Base-by-base conservation (phyloP, 2,329 filamentous ascomycete species). In the Exophiala calicioides region DNA sequence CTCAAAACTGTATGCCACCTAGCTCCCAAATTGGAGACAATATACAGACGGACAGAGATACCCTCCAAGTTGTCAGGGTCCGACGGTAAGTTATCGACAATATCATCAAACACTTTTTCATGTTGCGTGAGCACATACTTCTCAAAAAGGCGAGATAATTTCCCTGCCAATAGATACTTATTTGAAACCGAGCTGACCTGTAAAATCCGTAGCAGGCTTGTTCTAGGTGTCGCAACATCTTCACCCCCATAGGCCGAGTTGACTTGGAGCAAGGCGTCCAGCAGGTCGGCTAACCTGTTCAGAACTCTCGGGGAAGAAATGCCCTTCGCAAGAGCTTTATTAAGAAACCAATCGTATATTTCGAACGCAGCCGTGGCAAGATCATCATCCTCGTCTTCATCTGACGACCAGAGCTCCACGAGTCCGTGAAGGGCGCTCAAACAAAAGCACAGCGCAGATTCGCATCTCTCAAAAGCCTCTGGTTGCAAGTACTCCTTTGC, bases 1-100 rank as follows among this genome's bases (percentile, higher is more conserved):
- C 90, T 84, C 32, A 96, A 76, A 15, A 97, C 75, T 0, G 90
- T 95, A 49, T 89, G 84, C 88, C 91, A 97, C 39, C 75, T 72
- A 21, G 88, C 87, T 18, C 87, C 93, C 47, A 98, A 71, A 44
- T 82, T 82, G 1, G 86, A 81, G 8, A 97, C 71, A 6, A 88
- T 80, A 52, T 87, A 80, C 2, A 97, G 71, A 4, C 93, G 84
- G 54, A 95, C 79, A 0, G 89, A 88, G 57, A 97, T 91, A 0
- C 90, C 91, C 66, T 96, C 90, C 9, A 77, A 69, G 66, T 83
- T 84, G 23, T 82, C 79, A 3, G 79, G 72, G 54, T 94, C 82
- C 3, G 76, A 77, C 0, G 91, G 89, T n/a, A 98, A 74, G 56
- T 77, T 86, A 13, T 80, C 75, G n/a, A 94, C 72, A 9, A 98